These are phyloP conservation scores for Mucor circinelloides DNA, from an alignment of 371 early-diverging fungal genomes.

Conservation along the genomic window DNA sequence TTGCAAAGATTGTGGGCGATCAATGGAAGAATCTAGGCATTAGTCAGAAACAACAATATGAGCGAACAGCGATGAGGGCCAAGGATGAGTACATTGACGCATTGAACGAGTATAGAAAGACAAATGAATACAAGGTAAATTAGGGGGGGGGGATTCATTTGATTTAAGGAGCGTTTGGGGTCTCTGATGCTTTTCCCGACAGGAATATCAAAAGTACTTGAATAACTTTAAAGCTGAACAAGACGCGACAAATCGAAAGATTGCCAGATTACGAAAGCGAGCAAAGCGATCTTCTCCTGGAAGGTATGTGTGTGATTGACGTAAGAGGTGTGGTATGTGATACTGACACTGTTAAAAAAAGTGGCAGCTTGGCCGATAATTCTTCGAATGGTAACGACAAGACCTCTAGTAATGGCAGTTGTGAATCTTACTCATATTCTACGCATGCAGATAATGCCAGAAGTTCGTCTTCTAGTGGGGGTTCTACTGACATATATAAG, in stretches of 20 bases:
- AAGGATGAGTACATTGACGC: slow-evolving; percentile 45
- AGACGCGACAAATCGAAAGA: slow-evolving; percentile 32
- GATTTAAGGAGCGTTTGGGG: too few relatives aligned
- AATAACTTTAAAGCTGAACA: slow-evolving; percentile 42
- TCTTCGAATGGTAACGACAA: slow-evolving; percentile 13
- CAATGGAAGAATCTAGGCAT: slow-evolving; percentile 45
- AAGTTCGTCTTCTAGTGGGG: slow-evolving; percentile 20
- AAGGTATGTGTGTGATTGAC: slow-evolving; percentile 6
- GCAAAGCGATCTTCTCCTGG: slow-evolving; percentile 24
- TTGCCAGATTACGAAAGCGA: slow-evolving; percentile 26
- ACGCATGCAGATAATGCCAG: slow-evolving; percentile 7
- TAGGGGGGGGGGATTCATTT: background rate
- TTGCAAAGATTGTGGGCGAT: slow-evolving; percentile 55
- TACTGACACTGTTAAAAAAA: background rate
- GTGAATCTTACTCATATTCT: background rate
- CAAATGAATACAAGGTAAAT: slow-evolving; percentile 39
- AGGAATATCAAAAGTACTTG: slow-evolving; percentile 45
- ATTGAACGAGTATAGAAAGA: slow-evolving; percentile 38
- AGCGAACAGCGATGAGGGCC: slow-evolving; percentile 39
- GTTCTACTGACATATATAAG: slow-evolving; percentile 22
- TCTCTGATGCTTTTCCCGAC: background rate
- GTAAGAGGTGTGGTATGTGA: background rate
- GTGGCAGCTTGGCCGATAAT: slow-evolving; percentile 20
- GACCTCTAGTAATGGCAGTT: background rate
- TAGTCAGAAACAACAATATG: slow-evolving; percentile 38